Percentiles rank a stretch among this genome's conserved stretches.
Conservation (phyloP, 2,329 filamentous ascomycete genomes). For the Chlorencoelia australis region DNA sequence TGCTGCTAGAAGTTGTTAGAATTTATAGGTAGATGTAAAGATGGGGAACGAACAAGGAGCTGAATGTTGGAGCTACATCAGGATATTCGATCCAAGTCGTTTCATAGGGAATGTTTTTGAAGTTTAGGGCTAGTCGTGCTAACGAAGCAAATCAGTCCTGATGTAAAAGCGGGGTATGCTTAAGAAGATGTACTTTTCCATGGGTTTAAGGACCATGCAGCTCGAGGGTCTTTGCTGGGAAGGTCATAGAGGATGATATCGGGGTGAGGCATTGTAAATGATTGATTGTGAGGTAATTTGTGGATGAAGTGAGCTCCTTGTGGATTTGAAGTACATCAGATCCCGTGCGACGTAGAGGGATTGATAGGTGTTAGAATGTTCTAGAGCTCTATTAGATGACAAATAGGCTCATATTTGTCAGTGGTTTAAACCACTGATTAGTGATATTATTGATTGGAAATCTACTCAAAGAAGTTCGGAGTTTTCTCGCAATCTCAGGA, state of each 20-base stretch:
- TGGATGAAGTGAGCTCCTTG: too few relatives aligned
- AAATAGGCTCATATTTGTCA: too few relatives aligned
- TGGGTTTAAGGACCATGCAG: constrained; percentile 56
- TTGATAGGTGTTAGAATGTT: too few relatives aligned
- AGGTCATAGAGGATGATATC: constrained; percentile 51
- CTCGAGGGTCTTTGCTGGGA: constrained; percentile 39
- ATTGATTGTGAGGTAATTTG: too few relatives aligned
- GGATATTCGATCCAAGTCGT: constrained; percentile 64
- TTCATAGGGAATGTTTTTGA: constrained; percentile 55
- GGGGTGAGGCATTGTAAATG: background rate
- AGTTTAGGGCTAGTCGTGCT: constrained; percentile 53
- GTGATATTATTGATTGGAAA: too few relatives aligned
- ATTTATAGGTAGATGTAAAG: constrained; percentile 1
- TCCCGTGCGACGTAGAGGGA: too few relatives aligned
- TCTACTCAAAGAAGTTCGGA: too few relatives aligned
- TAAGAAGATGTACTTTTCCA: constrained; percentile 50
- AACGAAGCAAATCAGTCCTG: too few relatives aligned
- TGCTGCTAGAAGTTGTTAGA: constrained; percentile 28
- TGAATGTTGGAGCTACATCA: constrained; percentile 46
- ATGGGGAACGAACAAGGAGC: constrained; percentile 37
- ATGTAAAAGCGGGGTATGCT: background rate
- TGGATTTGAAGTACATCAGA: too few relatives aligned
- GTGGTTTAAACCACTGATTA: too few relatives aligned
- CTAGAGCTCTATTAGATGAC: too few relatives aligned
- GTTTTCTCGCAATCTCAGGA: too few relatives aligned